Evolutionary conservation across 2,329 filamentous ascomycete genomes (phyloP), one percentile per base, ranked within the genome.

Genomic region (Monosporascus ibericus): DNA sequence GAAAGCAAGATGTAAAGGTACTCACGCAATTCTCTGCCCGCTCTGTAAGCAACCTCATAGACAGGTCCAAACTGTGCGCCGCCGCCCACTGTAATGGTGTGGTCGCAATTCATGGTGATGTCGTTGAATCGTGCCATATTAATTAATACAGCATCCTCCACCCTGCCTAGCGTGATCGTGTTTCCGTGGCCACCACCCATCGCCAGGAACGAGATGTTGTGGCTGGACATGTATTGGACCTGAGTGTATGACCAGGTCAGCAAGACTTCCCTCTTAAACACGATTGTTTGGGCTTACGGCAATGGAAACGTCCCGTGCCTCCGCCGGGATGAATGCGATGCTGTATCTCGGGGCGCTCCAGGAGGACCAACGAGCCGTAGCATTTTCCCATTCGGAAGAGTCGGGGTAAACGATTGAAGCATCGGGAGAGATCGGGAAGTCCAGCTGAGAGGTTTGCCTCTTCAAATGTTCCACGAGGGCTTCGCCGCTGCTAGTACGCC

Each of bases 131-230:
- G 50, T 17, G 51, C 47, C 49, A 57, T 24, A 27, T 55, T 55
- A 37, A 58, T 56, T 20, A 49, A 22, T 2, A 58, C 56, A 39
- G 44, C 52, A 48, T 56, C 37, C 36, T 53, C 30, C 3, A 51
- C 48, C n/a, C 40, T 49, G 27, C 42, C 48, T 7, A 56, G 44
- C 7, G 51, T 55, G 7, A 49, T n/a, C 1, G 54, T 49, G 36
- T 52, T 51, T 22, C 56, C 56, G 37, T 56, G 56, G 36, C 54
- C 54, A 24, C 56, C 56, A 15, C 44, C 36, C 48, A 44, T 22
- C 3, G 56, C 54, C 17, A 58, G 42, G 46, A 42, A 58, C 18
- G 51, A 47, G 18, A 58, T 54, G 34, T 58, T 58, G 27, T 56
- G 47, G 6, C 40, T 48, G n/a, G 55, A 36, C 53, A 58, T 50